Evolutionary conservation across 257 asterid genomes (phyloP).

Genomic region (Fraxinus quadrangulata): DNA sequence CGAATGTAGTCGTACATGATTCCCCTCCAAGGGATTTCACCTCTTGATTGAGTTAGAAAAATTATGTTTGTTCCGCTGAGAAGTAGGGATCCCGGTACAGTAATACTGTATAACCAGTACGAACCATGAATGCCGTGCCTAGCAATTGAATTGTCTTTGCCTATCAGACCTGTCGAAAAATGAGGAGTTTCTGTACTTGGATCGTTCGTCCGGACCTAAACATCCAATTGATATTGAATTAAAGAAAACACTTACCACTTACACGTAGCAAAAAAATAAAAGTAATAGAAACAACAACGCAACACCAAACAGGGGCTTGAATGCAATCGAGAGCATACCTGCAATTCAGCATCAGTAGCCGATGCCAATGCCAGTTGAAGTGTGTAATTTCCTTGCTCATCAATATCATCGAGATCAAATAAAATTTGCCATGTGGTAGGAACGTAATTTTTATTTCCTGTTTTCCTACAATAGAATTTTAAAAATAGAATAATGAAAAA

Average conservation of each 20-base stretch:
- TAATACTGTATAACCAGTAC: constrained; percentile 54
- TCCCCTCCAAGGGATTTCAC: constrained; percentile 52
- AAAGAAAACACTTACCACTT: background rate
- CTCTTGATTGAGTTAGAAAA: constrained; percentile 59
- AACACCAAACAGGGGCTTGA: background rate
- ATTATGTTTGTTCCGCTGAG: constrained; percentile 37
- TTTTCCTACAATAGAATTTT: constrained; percentile 38
- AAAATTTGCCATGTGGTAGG: constrained; percentile 81
- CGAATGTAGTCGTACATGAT: constrained; percentile 83
- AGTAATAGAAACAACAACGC: background rate
- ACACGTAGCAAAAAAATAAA: background rate
- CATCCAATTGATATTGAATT: background rate
- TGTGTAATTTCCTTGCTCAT: constrained; percentile 45
- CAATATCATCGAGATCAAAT: constrained; percentile 48
- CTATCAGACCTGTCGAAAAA: constrained; percentile 61
- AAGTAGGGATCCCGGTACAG: constrained; percentile 45
- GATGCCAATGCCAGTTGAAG: constrained; percentile 76
- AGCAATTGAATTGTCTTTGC: constrained; percentile 77
- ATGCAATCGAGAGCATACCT: constrained; percentile 38
- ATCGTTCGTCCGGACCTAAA: constrained; percentile 55
- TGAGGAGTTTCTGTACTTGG: constrained; percentile 29
- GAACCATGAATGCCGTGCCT: constrained; percentile 88
- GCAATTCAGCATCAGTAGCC: constrained; percentile 68
- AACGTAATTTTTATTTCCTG: constrained; percentile 52
- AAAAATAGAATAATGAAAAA: background rate